Conservation (phyloP, 2,329 filamentous ascomycete genomes). For the Ceratocystis papillata region DNA sequence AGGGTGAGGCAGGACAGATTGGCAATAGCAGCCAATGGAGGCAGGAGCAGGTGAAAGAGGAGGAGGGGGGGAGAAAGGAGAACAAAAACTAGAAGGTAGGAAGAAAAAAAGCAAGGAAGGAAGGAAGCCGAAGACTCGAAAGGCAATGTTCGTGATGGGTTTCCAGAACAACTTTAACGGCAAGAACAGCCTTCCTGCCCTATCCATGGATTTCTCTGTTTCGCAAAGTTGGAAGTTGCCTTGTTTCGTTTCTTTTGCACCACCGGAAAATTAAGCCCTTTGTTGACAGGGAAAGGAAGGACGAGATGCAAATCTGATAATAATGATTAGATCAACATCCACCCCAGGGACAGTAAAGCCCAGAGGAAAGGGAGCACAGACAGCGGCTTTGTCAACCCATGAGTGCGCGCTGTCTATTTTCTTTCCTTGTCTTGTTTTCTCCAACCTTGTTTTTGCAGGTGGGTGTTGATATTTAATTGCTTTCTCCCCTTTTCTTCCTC, state of each 20-base stretch:
- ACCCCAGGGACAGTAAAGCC: not conserved
- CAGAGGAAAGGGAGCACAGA: not conserved
- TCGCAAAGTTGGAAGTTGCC: no score
- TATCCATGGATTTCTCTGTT: no score
- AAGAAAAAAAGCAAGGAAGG: not conserved
- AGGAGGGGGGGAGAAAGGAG: not conserved
- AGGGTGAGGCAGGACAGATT: no score
- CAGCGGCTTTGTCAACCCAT: conserved; percentile 2
- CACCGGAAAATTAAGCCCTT: no score
- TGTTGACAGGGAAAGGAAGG: not conserved
- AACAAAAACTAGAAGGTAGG: not conserved
- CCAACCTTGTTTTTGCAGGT: not conserved
- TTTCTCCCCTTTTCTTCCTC: not conserved
- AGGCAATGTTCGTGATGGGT: no score
- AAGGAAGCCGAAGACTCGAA: not conserved
- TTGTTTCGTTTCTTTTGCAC: no score
- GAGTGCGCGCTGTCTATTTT: conserved; percentile 1
- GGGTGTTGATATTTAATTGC: not conserved
- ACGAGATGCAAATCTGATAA: not conserved
- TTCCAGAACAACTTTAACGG: no score
- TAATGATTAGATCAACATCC: conserved; percentile 2
- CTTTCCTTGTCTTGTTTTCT: not conserved
- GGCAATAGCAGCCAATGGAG: no score
- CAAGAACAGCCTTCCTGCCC: no score
- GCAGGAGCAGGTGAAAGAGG: not conserved